Percentiles rank a stretch among this genome's conserved stretches.
phyloP scores from a whole-genome alignment of 2,329 filamentous ascomycete genomes.

The Stagonosporopsis cucurbitacearum region DNA sequence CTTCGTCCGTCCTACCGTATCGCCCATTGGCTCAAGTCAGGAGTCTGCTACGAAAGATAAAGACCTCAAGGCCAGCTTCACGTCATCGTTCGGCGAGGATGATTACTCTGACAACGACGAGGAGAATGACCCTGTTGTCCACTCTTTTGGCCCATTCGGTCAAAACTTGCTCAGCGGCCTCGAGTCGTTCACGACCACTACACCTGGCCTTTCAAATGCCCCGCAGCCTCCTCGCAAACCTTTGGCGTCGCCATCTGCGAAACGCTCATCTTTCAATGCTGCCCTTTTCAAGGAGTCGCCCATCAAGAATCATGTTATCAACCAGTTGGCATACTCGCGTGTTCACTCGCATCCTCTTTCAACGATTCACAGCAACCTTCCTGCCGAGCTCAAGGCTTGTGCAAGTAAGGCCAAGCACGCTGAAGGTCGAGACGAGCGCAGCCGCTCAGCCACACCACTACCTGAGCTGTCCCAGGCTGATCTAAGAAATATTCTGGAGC shows the following conservation, averaged over 20 bases:
- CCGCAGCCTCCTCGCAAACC: slow-evolving; percentile 35
- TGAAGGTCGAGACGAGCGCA: slow-evolving; percentile 25
- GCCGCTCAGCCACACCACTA: slow-evolving; percentile 28
- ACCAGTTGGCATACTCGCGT: slow-evolving; percentile 93
- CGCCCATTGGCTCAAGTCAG: slow-evolving; percentile 30
- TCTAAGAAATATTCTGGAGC: slow-evolving; percentile 75
- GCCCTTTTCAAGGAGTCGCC: slow-evolving; percentile 49
- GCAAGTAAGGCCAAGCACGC: slow-evolving; percentile 30
- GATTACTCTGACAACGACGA: slow-evolving; percentile 79
- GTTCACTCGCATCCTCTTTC: slow-evolving; percentile 90
- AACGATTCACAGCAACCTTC: slow-evolving; percentile 86
- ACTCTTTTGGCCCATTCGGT: slow-evolving; percentile 90
- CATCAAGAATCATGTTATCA: slow-evolving; percentile 85
- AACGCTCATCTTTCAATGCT: slow-evolving; percentile 33
- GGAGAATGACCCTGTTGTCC: slow-evolving; percentile 91
- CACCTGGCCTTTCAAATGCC: slow-evolving; percentile 57
- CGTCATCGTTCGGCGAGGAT: slow-evolving; percentile 53
- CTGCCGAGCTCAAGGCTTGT: slow-evolving; percentile 59
- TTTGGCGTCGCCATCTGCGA: slow-evolving; percentile 41
- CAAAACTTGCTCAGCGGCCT: slow-evolving; percentile 83
- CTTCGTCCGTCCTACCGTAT: slow-evolving; percentile 39
- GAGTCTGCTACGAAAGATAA: slow-evolving; percentile 23
- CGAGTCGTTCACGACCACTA: slow-evolving; percentile 73
- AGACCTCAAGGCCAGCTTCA: slow-evolving; percentile 34
- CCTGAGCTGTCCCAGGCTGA: slow-evolving; percentile 50